Evolutionary conservation across 257 asterid species (phyloP).

Genomic region (Fraxinus anomala): DNA sequence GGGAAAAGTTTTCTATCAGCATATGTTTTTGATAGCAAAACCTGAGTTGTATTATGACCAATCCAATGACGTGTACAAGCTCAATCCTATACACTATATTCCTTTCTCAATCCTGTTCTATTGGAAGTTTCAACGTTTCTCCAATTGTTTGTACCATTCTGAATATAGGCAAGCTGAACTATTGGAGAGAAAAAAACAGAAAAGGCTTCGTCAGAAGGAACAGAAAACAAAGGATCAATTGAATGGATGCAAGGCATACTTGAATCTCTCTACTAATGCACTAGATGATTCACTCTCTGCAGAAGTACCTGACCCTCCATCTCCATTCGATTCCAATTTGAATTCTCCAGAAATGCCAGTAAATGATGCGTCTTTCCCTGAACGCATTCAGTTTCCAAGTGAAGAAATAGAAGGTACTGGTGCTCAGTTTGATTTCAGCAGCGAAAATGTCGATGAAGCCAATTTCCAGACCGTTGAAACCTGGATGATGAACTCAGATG

Average conservation of each 20-base stretch:
- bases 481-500: constrained; percentile 34
- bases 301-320: constrained; percentile 46
- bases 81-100: neutral
- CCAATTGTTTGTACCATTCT: constrained; percentile 15
- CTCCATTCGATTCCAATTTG: constrained; percentile 40
- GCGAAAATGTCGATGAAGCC: constrained; percentile 34
- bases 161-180: constrained; percentile 61
- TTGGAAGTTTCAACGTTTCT: neutral
- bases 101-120: neutral
- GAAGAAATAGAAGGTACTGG: constrained; percentile 45
- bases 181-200: constrained; percentile 75
- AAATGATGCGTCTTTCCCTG: constrained; percentile 36
- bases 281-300: constrained; percentile 44
- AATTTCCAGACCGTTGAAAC: constrained; percentile 46
- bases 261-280: constrained; percentile 38
- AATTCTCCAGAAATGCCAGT: constrained; percentile 38
- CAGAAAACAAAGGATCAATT: constrained; percentile 66
- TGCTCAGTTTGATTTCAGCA: constrained; percentile 38
- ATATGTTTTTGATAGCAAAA: neutral
- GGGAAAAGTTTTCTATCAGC: constrained; percentile 1
- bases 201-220: constrained; percentile 81
- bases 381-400: constrained; percentile 42
- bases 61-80: neutral
- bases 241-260: constrained; percentile 33
- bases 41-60: neutral